These are phyloP conservation scores for Chalara sp. DNA, from an alignment of 2,329 filamentous ascomycete species.

Conservation along the genomic window DNA sequence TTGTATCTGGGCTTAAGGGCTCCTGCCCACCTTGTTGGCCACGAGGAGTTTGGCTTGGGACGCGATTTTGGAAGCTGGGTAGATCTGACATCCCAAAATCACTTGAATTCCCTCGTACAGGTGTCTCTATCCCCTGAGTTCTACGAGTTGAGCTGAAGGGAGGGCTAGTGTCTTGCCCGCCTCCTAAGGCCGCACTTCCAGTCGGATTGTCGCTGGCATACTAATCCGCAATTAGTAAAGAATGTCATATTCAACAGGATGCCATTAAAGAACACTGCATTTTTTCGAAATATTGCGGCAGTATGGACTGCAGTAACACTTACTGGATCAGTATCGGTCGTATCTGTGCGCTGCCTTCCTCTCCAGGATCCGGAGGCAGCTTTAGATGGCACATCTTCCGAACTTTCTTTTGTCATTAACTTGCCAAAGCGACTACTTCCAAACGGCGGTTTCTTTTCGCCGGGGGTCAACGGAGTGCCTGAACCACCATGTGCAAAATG, in stretches of 20 bases:
- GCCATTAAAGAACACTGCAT: no score
- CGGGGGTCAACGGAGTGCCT: conserved; percentile 44
- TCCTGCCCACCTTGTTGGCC: conserved; percentile 48
- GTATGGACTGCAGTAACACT: neutral
- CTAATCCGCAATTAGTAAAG: conserved; percentile 43
- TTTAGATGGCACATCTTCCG: conserved; percentile 52
- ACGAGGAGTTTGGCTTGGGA: conserved; percentile 27
- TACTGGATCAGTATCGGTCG: conserved; percentile 23
- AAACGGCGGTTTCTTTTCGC: conserved; percentile 66
- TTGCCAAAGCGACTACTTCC: conserved; percentile 82
- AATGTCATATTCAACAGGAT: neutral
- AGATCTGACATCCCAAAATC: conserved; percentile 59
- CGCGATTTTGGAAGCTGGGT: conserved; percentile 45
- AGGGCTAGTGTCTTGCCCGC: conserved; percentile 62
- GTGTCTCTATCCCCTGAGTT: conserved; percentile 37
- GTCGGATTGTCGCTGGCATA: conserved; percentile 60
- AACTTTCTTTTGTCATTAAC: conserved; percentile 70
- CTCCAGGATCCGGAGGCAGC: conserved; percentile 53
- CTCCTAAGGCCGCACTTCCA: conserved; percentile 68
- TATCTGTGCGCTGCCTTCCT: conserved; percentile 60
- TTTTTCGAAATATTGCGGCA: no score
- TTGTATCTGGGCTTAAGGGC: conserved; percentile 86
- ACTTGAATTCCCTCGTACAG: conserved; percentile 34
- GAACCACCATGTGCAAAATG: conserved; percentile 67
- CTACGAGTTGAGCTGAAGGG: conserved; percentile 36